These are phyloP conservation scores for Pterulicium gracile DNA, from an alignment of 1,284 basidiomycete species.

Conservation along the genomic window DNA sequence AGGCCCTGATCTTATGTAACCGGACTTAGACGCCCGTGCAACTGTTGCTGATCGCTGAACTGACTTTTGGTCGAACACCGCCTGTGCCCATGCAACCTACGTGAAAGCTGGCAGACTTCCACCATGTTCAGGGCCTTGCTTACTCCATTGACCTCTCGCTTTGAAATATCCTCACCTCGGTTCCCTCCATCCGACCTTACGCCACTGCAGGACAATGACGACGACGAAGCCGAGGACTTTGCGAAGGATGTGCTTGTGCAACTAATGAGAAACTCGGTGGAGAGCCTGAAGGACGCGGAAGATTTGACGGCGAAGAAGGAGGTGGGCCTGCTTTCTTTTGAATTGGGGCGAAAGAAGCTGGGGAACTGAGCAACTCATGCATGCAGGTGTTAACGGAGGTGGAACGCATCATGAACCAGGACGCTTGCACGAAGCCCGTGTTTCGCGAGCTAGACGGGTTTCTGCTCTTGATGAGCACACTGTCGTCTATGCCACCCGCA, in stretches of 20 bases:
- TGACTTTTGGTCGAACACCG: too few species aligned
- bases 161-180: not conserved
- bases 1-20: too few species aligned
- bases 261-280: conserved; percentile 57
- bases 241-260: conserved; percentile 61
- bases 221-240: conserved; percentile 43
- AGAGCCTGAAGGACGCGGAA: conserved; percentile 49
- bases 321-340: conserved; percentile 24
- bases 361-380: not conserved
- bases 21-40: too few species aligned
- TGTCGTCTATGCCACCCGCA: conserved; percentile 20
- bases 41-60: too few species aligned
- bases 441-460: conserved; percentile 76
- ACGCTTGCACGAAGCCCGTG: conserved; percentile 53
- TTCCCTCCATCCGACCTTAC: not conserved
- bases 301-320: conserved; percentile 33
- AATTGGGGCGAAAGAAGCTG: not conserved
- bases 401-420: conserved; percentile 46
- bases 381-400: conserved; percentile 50
- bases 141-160: not conserved
- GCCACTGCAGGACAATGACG: not conserved
- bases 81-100: too few species aligned
- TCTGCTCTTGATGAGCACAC: conserved; percentile 54
- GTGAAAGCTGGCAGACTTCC: too few species aligned
- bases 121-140: not conserved